Evolutionary conservation across 441 rosid species (phyloP), one percentile per base, ranked within the genome.

Genomic region (Euphorbia corollata): DNA sequence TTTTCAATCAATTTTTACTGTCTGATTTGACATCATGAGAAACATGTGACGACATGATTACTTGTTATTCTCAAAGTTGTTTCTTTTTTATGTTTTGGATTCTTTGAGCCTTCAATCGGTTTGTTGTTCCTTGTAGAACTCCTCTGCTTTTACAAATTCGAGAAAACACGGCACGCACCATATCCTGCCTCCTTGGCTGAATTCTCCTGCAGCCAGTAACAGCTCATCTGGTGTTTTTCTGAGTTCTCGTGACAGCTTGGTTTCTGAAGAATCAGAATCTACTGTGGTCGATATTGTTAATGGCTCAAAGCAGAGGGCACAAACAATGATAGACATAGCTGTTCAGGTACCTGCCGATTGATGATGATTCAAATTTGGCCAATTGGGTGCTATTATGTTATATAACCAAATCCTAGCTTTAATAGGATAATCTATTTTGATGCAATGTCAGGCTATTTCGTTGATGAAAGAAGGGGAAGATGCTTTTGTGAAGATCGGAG

Each of bases 271-370:
- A 75, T 73, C 83, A 63, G 96, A 79, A 77, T 86, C 94, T 68
- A 80, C 77, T 60, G 88, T 84, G 50, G 70, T 74, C 59, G 96
- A 90, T 77, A 85, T 87, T 73, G 85, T 96, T 24, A 77, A 80
- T 55, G 81, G 81, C 62, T 96, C 97, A 55, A 87, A 83, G 74
- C 38, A 72, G 63, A 82, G 78, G 83, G 99, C 98, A 50, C 82
- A 73, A 58, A 60, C 81, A 61, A 92, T 96, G 99, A 88, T 96
- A 59, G 91, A 90, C 81, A 84, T 83, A 64, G 98, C 96, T 73
- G 77, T 90, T 27, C 88, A 87, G 96, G 98, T 96, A 77, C 61
- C 16, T 54, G 22, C 32, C 32, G 2, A 27, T 27, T 4, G 32
- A 27, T 27, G 32, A 27, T 27, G 32, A 4, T 8, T 45, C 16